Conservation (phyloP, 2,329 filamentous ascomycete genomes). For the Fusarium tanahbumbuense region DNA sequence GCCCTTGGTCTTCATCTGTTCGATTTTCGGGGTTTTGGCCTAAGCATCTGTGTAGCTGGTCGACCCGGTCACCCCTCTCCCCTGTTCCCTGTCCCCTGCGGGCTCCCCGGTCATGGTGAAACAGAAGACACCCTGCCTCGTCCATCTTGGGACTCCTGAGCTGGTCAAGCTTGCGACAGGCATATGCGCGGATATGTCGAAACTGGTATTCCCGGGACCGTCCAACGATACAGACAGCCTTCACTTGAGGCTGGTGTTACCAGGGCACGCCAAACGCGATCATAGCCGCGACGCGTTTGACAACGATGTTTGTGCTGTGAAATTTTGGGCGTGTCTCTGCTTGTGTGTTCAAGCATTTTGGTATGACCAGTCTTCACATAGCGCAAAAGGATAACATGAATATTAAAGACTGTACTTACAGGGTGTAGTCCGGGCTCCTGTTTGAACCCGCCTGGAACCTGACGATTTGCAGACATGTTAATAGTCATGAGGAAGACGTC, state of each 20-base stretch:
- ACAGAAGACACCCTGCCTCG: slow-evolving; percentile 64
- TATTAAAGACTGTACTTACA: slow-evolving; percentile 44
- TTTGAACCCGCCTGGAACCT: slow-evolving; percentile 48
- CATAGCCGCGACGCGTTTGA: slow-evolving; percentile 25
- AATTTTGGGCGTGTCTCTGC: not conserved
- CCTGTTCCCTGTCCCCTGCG: slow-evolving; percentile 41
- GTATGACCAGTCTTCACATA: not conserved
- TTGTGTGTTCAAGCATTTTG: not conserved
- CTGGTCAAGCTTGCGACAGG: slow-evolving; percentile 60
- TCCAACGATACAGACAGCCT: slow-evolving; percentile 25
- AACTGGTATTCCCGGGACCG: slow-evolving; percentile 40
- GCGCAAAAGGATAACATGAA: not conserved
- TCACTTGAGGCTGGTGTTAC: slow-evolving; percentile 43
- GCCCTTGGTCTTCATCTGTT: slow-evolving; percentile 39
- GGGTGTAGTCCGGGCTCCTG: slow-evolving; percentile 45
- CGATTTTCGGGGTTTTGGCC: slow-evolving; percentile 34
- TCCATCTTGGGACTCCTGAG: slow-evolving; percentile 56
- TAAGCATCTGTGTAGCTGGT: slow-evolving; percentile 34
- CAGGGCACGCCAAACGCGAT: slow-evolving; percentile 31
- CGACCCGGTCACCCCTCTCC: slow-evolving; percentile 41
- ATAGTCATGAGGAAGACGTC: slow-evolving; percentile 42
- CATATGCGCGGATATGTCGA: slow-evolving; percentile 34
- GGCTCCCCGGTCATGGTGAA: slow-evolving; percentile 61
- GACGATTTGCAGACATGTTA: slow-evolving; percentile 48
- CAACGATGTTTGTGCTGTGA: not conserved